These are phyloP conservation scores for Camelina laxa DNA, from an alignment of 345 rosid species.

Conservation along the genomic window DNA sequence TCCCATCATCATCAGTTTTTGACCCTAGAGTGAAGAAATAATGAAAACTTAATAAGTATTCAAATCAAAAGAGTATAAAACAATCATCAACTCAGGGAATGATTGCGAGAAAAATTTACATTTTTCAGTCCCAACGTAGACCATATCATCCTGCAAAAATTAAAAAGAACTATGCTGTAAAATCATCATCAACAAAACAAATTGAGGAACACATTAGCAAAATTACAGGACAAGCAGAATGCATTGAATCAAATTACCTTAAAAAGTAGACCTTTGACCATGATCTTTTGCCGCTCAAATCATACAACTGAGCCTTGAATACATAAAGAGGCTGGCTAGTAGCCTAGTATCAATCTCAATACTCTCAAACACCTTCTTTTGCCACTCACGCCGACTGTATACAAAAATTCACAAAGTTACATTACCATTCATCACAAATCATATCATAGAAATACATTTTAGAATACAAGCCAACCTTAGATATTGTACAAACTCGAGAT, in stretches of 20 bases:
- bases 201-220: neutral
- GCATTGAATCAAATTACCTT: slow-evolving; percentile 49
- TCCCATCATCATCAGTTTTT: slow-evolving; percentile 94
- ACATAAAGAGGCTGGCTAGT: slow-evolving; percentile 67
- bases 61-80: neutral
- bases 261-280: slow-evolving; percentile 84
- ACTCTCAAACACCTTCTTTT: slow-evolving; percentile 69
- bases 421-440: too few species aligned
- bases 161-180: slow-evolving; percentile 22
- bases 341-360: slow-evolving; percentile 74
- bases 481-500: too few species aligned
- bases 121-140: slow-evolving; percentile 66
- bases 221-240: neutral
- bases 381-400: slow-evolving; percentile 62
- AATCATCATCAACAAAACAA: slow-evolving; percentile 11
- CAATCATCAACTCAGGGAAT: neutral
- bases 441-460: neutral
- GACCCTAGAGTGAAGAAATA: slow-evolving; percentile 57
- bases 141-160: slow-evolving; percentile 83
- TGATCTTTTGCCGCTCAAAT: slow-evolving; percentile 85
- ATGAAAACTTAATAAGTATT: neutral
- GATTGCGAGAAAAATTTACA: slow-evolving; percentile 42
- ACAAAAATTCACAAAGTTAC: neutral
- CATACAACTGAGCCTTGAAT: slow-evolving; percentile 81
- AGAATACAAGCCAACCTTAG: neutral